phyloP scores from a whole-genome alignment of 129 eudicot genomes.

The Centaurea solstitialis region DNA sequence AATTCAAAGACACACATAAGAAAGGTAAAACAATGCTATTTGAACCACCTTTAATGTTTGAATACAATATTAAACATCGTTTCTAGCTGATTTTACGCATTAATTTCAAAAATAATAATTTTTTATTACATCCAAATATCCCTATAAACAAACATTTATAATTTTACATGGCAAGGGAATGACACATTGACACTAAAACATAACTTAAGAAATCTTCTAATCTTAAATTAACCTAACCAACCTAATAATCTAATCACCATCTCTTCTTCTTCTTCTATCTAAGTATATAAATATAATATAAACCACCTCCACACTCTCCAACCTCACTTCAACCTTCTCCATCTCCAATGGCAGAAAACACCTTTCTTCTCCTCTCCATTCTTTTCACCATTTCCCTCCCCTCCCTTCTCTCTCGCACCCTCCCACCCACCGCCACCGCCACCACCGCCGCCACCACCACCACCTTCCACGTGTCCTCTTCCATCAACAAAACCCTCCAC shows the following conservation, averaged over 20 bases:
- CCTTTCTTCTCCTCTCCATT: conserved; percentile 3
- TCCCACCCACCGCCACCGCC: conserved; percentile 10
- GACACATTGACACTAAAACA: conserved; percentile 17
- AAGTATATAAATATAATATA: neutral
- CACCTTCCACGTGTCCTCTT: conserved; percentile 48
- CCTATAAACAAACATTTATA: conserved; percentile 23
- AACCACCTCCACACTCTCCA: neutral
- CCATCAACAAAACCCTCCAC: conserved; percentile 46
- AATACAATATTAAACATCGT: too few species aligned
- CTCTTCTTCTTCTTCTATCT: neutral
- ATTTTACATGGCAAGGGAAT: conserved; percentile 17
- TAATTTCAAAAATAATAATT: too few species aligned
- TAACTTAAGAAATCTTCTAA: conserved; percentile 32
- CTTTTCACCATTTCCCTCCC: conserved; percentile 26
- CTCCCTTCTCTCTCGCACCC: conserved; percentile 41
- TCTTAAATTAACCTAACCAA: neutral
- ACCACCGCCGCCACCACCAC: conserved; percentile 14
- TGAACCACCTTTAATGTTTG: too few species aligned
- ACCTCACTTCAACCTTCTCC: conserved; percentile 5
- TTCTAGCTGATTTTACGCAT: too few species aligned
- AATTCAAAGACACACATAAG: too few species aligned
- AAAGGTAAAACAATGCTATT: too few species aligned
- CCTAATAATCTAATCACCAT: conserved; percentile 1
- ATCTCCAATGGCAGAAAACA: conserved; percentile 48
- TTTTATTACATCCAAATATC: neutral